Percentiles rank a stretch among this genome's conserved stretches.
These are phyloP conservation scores for Fibroporia radiculosa DNA, from an alignment of 768 basidiomycete genomes.

Conservation along the genomic window DNA sequence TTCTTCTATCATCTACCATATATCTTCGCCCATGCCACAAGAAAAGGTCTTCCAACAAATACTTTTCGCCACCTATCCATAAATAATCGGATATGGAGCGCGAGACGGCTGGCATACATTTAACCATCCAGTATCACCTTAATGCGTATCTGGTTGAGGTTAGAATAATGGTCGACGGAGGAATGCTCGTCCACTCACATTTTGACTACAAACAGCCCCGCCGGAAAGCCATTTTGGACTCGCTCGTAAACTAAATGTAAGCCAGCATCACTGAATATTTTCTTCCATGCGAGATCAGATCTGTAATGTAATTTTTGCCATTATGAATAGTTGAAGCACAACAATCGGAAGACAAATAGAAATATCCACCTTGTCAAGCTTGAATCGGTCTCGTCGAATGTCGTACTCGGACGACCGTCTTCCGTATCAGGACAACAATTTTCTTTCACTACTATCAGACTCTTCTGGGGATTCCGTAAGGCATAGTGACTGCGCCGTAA, in stretches of 20 bases:
- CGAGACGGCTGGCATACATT: no score
- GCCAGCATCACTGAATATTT: constrained; percentile 66
- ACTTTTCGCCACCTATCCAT: no score
- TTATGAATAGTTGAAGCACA: not conserved
- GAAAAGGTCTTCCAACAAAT: no score
- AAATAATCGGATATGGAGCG: no score
- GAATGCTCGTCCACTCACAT: constrained; percentile 44
- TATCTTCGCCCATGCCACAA: no score
- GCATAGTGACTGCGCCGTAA: constrained; percentile 56
- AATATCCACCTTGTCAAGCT: constrained; percentile 71
- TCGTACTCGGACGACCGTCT: constrained; percentile 40
- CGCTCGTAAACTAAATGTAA: constrained; percentile 65
- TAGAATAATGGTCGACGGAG: not conserved
- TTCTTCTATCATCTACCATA: no score
- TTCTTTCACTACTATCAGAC: constrained; percentile 86
- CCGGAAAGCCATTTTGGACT: constrained; percentile 77
- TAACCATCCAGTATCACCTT: constrained; percentile 25
- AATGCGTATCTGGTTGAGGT: constrained; percentile 45
- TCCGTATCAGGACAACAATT: constrained; percentile 64
- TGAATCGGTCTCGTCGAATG: constrained; percentile 84
- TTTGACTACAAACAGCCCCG: constrained; percentile 77
- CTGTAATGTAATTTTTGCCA: constrained; percentile 33
- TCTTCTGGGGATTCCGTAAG: constrained; percentile 39
- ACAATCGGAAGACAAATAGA: constrained; percentile 1
- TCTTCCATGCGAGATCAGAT: constrained; percentile 78